Evolutionary conservation across 257 asterid genomes (phyloP).

Genomic region (Nicotiana sylvestris): DNA sequence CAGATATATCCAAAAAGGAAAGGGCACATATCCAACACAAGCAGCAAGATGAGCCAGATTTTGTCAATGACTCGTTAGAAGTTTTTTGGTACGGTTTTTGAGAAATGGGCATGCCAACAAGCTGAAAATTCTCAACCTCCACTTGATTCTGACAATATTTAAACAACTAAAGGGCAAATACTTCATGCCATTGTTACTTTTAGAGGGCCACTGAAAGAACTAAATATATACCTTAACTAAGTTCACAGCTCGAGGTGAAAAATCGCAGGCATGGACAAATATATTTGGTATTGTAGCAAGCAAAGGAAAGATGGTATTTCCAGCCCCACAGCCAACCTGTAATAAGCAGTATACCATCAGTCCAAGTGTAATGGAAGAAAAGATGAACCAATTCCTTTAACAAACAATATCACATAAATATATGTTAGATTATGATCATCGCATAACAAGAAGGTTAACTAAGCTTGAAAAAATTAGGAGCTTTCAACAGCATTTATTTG

Average conservation of each 20-base stretch:
- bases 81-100: background rate
- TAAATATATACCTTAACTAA: slow-evolving; percentile 68
- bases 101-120: background rate
- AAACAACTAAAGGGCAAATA: background rate
- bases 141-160: background rate
- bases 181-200: background rate
- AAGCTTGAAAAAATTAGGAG: background rate
- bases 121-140: background rate
- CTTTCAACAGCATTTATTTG: background rate
- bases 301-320: slow-evolving; percentile 89
- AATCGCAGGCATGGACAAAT: slow-evolving; percentile 86
- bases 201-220: background rate
- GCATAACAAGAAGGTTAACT: background rate
- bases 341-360: slow-evolving; percentile 10
- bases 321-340: slow-evolving; percentile 99
- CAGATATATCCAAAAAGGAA: background rate
- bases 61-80: background rate
- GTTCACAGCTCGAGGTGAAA: slow-evolving; percentile 89
- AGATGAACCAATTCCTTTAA: background rate
- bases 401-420: background rate
- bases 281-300: slow-evolving; percentile 64
- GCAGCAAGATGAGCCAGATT: background rate
- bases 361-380: background rate
- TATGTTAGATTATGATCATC: background rate
- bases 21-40: background rate